phyloP scores from a whole-genome alignment of 1,284 basidiomycete species.

The Cutaneotrichosporon arboriforme region DNA sequence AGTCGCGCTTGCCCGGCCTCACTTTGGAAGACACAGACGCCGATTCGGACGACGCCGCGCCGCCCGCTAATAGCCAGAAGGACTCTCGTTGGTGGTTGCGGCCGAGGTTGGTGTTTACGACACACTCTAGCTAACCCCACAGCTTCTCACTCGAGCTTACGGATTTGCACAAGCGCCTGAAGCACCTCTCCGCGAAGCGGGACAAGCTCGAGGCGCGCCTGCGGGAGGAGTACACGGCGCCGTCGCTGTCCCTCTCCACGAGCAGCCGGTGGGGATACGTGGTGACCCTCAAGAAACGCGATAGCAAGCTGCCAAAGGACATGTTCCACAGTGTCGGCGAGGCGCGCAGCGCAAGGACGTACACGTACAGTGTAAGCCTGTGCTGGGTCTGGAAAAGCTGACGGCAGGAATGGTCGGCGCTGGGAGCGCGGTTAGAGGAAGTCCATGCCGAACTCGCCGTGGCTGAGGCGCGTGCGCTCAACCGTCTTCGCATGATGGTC shows the following conservation, averaged over 20 bases:
- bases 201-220: conserved; percentile 30
- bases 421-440: conserved; percentile 62
- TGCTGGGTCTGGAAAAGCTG: background rate
- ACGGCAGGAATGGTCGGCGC: conserved; percentile 58
- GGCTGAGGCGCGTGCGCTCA: conserved; percentile 68
- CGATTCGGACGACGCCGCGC: conserved; percentile 17
- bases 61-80: conserved; percentile 21
- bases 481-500: conserved; percentile 63
- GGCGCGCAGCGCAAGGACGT: conserved; percentile 51
- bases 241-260: conserved; percentile 6
- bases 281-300: conserved; percentile 41
- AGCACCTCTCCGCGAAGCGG: conserved; percentile 19
- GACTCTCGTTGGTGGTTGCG: conserved; percentile 58
- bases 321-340: conserved; percentile 23
- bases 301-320: conserved; percentile 19
- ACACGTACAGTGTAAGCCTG: conserved; percentile 59
- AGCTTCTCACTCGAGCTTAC: conserved; percentile 65
- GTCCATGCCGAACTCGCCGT: conserved; percentile 54
- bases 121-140: background rate
- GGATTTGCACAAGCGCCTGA: conserved; percentile 52
- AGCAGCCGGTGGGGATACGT: conserved; percentile 9
- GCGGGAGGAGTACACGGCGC: conserved; percentile 53
- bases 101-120: conserved; percentile 63
- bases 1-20: conserved; percentile 26
- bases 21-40: conserved; percentile 19